A percentile compares a stretch with the other conserved stretches of the same genome.
phyloP scores from a whole-genome alignment of 2,329 filamentous ascomycete species.

The Epichloe baconii region DNA sequence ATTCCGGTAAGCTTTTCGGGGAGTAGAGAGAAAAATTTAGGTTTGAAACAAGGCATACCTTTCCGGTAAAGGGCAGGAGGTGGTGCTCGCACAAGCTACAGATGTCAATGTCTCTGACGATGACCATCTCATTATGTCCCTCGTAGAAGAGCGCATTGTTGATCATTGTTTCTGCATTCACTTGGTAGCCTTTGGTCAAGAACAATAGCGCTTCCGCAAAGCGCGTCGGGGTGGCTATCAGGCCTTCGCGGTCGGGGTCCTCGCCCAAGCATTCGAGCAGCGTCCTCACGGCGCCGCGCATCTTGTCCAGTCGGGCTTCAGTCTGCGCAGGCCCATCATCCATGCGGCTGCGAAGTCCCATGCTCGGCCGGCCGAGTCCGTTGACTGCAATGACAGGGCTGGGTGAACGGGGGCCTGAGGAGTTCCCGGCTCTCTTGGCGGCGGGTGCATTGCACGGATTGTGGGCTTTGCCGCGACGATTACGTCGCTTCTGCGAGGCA shows the following conservation, averaged over 20 bases:
- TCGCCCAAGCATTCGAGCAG: slow-evolving; percentile 58
- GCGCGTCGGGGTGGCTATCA: slow-evolving; percentile 60
- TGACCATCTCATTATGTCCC: slow-evolving; percentile 92
- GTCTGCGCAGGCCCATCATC: no score
- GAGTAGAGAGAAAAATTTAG: not conserved
- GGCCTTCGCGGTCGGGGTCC: slow-evolving; percentile 51
- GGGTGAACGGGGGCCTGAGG: no score
- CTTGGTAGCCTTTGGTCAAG: slow-evolving; percentile 93
- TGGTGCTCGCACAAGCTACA: slow-evolving; percentile 95
- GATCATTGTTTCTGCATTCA: slow-evolving; percentile 82
- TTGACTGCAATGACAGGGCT: no score
- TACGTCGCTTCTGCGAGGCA: no score
- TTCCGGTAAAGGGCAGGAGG: slow-evolving; percentile 89
- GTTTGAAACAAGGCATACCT: slow-evolving; percentile 40
- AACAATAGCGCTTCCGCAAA: slow-evolving; percentile 94
- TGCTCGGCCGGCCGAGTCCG: no score
- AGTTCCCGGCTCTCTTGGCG: no score
- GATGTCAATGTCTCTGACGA: slow-evolving; percentile 94
- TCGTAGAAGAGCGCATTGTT: slow-evolving; percentile 94
- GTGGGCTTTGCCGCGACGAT: no score
- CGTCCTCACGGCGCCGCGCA: slow-evolving; percentile 50
- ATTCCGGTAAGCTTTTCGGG: no score
- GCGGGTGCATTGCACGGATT: no score
- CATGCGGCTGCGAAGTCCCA: no score
- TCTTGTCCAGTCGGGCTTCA: slow-evolving; percentile 35